phyloP scores from a whole-genome alignment of 768 basidiomycete genomes.

The Chalciporus chontae region DNA sequence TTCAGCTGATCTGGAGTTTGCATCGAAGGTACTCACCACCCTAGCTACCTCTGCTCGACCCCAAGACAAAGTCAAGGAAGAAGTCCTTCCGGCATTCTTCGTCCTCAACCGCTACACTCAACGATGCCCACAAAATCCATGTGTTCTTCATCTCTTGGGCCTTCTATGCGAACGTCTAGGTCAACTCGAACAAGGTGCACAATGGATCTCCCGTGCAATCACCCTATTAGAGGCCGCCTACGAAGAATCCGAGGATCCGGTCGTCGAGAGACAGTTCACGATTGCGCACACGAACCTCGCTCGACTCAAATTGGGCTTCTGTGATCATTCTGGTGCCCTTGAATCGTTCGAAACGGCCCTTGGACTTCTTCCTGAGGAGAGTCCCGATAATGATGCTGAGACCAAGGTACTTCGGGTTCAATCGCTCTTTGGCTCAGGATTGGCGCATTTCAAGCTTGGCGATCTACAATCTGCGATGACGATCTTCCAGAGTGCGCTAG shows the following conservation, averaged over 20 bases:
- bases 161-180: constrained; percentile 84
- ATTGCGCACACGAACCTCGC: constrained; percentile 82
- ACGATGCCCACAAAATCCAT: constrained; percentile 62
- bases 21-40: constrained; percentile 52
- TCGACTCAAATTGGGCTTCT: constrained; percentile 61
- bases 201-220: constrained; percentile 60
- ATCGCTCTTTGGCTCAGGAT: constrained; percentile 64
- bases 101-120: constrained; percentile 73
- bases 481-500: constrained; percentile 65
- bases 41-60: constrained; percentile 24
- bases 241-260: constrained; percentile 79
- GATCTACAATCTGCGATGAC: constrained; percentile 61
- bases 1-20: constrained; percentile 76
- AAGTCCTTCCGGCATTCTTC: constrained; percentile 75
- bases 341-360: constrained; percentile 71
- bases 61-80: constrained; percentile 33
- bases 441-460: constrained; percentile 65
- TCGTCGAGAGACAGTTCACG: constrained; percentile 73
- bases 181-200: constrained; percentile 57
- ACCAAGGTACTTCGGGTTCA: constrained; percentile 52
- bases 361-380: constrained; percentile 60
- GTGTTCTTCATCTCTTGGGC: constrained; percentile 78
- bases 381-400: constrained; percentile 30
- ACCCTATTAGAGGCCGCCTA: constrained; percentile 78
- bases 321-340: constrained; percentile 56